Evolutionary conservation across 805 yeast genomes (phyloP), one percentile per base, ranked within the genome.

Genomic region (Ogataea siamensis): DNA sequence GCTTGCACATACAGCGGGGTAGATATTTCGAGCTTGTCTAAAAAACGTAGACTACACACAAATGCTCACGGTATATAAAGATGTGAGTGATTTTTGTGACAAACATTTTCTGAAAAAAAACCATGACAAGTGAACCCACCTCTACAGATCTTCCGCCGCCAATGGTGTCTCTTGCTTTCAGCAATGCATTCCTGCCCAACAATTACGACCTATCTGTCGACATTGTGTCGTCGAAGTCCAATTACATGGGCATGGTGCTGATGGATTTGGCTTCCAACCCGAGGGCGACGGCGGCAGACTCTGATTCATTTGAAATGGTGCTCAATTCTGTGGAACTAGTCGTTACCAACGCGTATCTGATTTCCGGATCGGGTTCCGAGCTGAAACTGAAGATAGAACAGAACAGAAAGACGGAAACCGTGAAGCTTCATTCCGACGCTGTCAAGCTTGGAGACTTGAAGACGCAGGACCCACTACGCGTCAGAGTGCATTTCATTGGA

Each of bases 401-500:
- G n/a, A 64, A 71, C 34, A 74, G 75, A 36, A 60, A 57, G 0
- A 54, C 63, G 17, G 70, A 71, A 36, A 50, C 55, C 3, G 63
- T 70, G 3, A 37, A 44, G 2, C 59, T 68, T 22, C 48, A 34
- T 4, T 51, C 59, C 19, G 48, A 60, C 3, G 45, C 53, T 3
- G 50, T 62, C 5, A 47, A 47, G 2, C 52, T 61, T 19, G 41
- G 29, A 5, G 51, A 48, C 3, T 27, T 50, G 4, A 21, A 17
- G 12, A 8, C 14, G 3, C 29, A 32, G n/a, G 26, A 32, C 5
- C n/a, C 13, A 3, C 14, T 47, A 1, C 40, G 43, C 7, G 28
- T 60, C 8, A 49, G 53, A 22, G 40, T 78, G 22, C 52, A 55
- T 8, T 81, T 70, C 42, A 51, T 76, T 41, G 87, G 83, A 2